A percentile compares a stretch with the other conserved stretches of the same genome.
These are phyloP conservation scores for Mycena belliarum DNA, from an alignment of 768 basidiomycete genomes.

Conservation along the genomic window DNA sequence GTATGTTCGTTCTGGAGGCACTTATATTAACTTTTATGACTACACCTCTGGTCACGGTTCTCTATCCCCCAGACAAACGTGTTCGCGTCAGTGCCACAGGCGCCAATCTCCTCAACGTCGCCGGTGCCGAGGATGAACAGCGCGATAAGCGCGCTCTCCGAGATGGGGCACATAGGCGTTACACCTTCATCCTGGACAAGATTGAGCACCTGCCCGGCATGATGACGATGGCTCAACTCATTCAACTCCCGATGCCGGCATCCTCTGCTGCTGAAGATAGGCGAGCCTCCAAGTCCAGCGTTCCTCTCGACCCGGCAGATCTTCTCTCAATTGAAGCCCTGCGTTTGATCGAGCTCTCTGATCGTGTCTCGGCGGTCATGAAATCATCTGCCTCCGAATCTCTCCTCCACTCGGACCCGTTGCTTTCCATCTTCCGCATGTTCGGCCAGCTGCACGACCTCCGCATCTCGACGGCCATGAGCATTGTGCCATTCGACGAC, in stretches of 20 bases:
- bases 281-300: conserved; percentile 10
- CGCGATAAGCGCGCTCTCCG: conserved; percentile 13
- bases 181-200: conserved; percentile 87
- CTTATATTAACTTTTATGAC: conserved; percentile 84
- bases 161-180: conserved; percentile 51
- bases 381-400: conserved; percentile 73
- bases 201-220: conserved; percentile 86
- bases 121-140: conserved; percentile 35
- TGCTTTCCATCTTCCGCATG: conserved; percentile 73
- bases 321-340: conserved; percentile 69
- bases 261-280: background rate
- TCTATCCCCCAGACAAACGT: conserved; percentile 69
- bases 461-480: conserved; percentile 60
- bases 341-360: conserved; percentile 82
- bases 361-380: conserved; percentile 88
- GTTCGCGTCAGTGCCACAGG: conserved; percentile 48
- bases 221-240: conserved; percentile 87
- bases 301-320: conserved; percentile 10
- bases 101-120: conserved; percentile 47
- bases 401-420: conserved; percentile 69
- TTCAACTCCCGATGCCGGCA: conserved; percentile 46
- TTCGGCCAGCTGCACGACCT: conserved; percentile 75
- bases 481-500: conserved; percentile 77
- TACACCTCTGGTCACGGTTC: conserved; percentile 65
- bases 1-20: conserved; percentile 93